Evolutionary conservation across 306 rosid genomes (phyloP), one percentile per base, ranked within the genome.

Genomic region (Rosa multiflora): DNA sequence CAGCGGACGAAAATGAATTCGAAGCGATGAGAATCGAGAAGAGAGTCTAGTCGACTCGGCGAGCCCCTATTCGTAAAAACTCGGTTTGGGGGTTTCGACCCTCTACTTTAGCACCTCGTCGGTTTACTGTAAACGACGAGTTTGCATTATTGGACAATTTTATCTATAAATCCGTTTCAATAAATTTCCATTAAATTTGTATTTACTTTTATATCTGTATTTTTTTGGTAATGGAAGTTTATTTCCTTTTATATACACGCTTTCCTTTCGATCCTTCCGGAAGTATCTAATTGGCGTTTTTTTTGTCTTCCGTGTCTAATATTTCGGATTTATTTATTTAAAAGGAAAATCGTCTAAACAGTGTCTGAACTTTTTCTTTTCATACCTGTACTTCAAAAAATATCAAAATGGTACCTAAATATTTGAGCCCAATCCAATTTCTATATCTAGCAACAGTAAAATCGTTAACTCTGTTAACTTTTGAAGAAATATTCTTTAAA

Each of bases 21-120:
- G 53, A 74, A 20, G 67, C 49, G 68, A 73, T 73, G 51, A 74
- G 55, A 74, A 74, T 7, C 10, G 20, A 2, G 40, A 13, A 20
- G 52, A 74, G 40, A 74, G 21, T 40, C 21, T 23, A 66, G 21
- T 40, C 21, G 59, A 66, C 7, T 61, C 37, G 37, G 51, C 10
- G 58, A 73, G n/a, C 76, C 66, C 49, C 37, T 46, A 46, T 23
- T 17, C 35, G 35, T 32, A 32, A 32, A 39, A 12, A 73, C 2
- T 10, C 10, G 40, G 66, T 14, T 14, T 10, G 7, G 67, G 76
- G 76, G 66, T 11, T 55, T 40, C 21, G 77, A 21, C 52, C 23
- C 23, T 15, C 13, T 14, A 62, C 68, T 62, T 62, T 29, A 29
- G 69, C 43, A 63, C 69, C 43, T 13, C n/a, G 69, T 63, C 49